Conservation (phyloP, 441 rosid genomes). For the Flueggea neowawraea region DNA sequence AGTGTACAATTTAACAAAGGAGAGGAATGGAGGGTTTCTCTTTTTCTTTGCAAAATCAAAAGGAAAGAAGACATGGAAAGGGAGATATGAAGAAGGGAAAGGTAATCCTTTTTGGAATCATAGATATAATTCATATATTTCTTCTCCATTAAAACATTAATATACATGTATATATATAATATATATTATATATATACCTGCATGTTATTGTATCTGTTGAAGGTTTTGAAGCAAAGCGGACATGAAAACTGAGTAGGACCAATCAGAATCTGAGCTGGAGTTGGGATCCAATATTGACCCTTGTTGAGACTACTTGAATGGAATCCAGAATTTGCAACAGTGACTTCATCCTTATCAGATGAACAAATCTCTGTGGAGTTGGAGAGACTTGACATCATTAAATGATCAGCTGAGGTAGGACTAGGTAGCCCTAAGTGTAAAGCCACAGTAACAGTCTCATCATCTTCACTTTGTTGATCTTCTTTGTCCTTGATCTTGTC, state of each 20-base stretch:
- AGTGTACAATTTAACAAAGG: constrained; percentile 20
- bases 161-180: neutral
- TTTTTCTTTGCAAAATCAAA: constrained; percentile 16
- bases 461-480: constrained; percentile 17
- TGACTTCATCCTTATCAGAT: constrained; percentile 34
- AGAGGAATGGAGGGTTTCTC: constrained; percentile 9
- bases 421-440: constrained; percentile 70
- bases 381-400: constrained; percentile 30
- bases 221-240: constrained; percentile 86
- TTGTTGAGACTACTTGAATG: constrained; percentile 40
- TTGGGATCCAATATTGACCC: constrained; percentile 88
- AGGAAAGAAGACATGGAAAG: constrained; percentile 18
- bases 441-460: constrained; percentile 44
- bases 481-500: constrained; percentile 27
- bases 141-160: neutral
- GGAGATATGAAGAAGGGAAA: constrained; percentile 17
- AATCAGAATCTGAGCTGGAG: constrained; percentile 78
- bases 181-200: constrained; percentile 36
- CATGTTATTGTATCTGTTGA: constrained; percentile 92
- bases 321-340: constrained; percentile 24
- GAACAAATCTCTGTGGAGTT: constrained; percentile 24
- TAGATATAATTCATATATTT: neutral
- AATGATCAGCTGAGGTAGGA: constrained; percentile 26
- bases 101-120: constrained; percentile 14
- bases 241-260: constrained; percentile 86